A percentile compares a stretch with the other conserved stretches of the same genome.
phyloP scores from a whole-genome alignment of 805 yeast species.

The Kregervanrija delftensis region DNA sequence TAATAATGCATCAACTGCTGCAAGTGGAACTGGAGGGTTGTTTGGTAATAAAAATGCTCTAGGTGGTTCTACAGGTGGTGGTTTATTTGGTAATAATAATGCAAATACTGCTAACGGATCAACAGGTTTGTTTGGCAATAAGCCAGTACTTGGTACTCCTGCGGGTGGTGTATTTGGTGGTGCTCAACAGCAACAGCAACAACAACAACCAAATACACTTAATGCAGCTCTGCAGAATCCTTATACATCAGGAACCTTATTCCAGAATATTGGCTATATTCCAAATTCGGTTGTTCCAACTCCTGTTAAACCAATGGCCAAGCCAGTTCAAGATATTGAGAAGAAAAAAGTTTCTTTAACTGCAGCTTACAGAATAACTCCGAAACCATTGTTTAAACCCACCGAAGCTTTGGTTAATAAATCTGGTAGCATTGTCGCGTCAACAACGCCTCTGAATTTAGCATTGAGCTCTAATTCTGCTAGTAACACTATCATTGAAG shows the following conservation, averaged over 20 bases:
- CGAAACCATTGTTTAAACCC: slow-evolving; percentile 47
- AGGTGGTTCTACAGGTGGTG: slow-evolving; percentile 17
- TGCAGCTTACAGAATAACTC: slow-evolving; percentile 57
- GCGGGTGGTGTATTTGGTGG: slow-evolving; percentile 38
- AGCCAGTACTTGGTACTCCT: background rate
- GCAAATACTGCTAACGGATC: slow-evolving; percentile 15
- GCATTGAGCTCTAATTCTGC: slow-evolving; percentile 18
- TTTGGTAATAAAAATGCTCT: slow-evolving; percentile 27
- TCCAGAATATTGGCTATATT: slow-evolving; percentile 32
- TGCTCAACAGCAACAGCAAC: slow-evolving; percentile 15
- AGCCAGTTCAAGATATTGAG: slow-evolving; percentile 37
- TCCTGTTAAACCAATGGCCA: slow-evolving; percentile 44
- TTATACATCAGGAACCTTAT: slow-evolving; percentile 73
- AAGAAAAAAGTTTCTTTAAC: slow-evolving; percentile 57
- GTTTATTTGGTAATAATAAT: slow-evolving; percentile 21
- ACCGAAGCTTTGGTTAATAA: slow-evolving; percentile 16
- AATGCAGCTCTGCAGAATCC: slow-evolving; percentile 47
- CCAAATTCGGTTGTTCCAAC: slow-evolving; percentile 33
- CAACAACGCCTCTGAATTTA: slow-evolving; percentile 12
- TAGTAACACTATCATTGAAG: slow-evolving; percentile 16
- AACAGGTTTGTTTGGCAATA: slow-evolving; percentile 38
- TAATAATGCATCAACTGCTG: slow-evolving; percentile 9
- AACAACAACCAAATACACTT: slow-evolving; percentile 22
- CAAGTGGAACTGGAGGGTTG: slow-evolving; percentile 27
- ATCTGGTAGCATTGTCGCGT: slow-evolving; percentile 19